Percentiles rank a stretch among this genome's conserved stretches.
These are phyloP conservation scores for Globisporangium yorkense DNA, from an alignment of 352 stramenopile species.

Conservation along the genomic window DNA sequence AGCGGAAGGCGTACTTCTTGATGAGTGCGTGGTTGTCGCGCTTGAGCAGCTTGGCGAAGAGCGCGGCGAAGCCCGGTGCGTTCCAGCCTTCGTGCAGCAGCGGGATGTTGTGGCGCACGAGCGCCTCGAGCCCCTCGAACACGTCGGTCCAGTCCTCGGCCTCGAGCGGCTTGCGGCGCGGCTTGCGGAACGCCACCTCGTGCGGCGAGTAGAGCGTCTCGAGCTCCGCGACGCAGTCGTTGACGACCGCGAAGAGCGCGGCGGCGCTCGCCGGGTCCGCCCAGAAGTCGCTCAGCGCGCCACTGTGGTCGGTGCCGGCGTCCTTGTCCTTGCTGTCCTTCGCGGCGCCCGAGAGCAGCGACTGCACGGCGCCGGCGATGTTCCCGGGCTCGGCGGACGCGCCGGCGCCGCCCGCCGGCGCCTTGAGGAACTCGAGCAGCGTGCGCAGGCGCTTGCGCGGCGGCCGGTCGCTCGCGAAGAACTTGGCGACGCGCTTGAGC, in stretches of 20 bases:
- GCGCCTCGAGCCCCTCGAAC: constrained; percentile 80
- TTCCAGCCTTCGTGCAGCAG: constrained; percentile 79
- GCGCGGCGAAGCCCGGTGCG: constrained; percentile 68
- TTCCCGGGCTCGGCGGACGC: constrained; percentile 36
- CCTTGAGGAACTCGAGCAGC: constrained; percentile 82
- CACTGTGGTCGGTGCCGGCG: constrained; percentile 33
- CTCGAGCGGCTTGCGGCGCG: constrained; percentile 76
- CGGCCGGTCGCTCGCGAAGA: constrained; percentile 76
- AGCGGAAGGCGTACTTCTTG: constrained; percentile 88
- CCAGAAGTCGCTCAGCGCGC: constrained; percentile 71
- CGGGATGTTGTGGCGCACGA: constrained; percentile 67
- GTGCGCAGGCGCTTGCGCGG: constrained; percentile 81
- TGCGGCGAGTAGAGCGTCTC: constrained; percentile 80
- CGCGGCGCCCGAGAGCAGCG: constrained; percentile 37
- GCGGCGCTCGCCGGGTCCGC: constrained; percentile 54
- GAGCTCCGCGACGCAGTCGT: constrained; percentile 76
- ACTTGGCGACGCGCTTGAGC: constrained; percentile 81
- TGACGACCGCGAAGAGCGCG: constrained; percentile 75
- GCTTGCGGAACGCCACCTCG: constrained; percentile 75
- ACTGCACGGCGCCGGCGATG: constrained; percentile 66
- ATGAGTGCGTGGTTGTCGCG: constrained; percentile 85
- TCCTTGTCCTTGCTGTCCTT: constrained; percentile 41
- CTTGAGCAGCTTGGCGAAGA: constrained; percentile 83
- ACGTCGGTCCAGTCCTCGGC: constrained; percentile 87
- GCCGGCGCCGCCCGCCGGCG: constrained; percentile 19